Conservation (phyloP, 257 asterid genomes). For the Linderniella brevidens region DNA sequence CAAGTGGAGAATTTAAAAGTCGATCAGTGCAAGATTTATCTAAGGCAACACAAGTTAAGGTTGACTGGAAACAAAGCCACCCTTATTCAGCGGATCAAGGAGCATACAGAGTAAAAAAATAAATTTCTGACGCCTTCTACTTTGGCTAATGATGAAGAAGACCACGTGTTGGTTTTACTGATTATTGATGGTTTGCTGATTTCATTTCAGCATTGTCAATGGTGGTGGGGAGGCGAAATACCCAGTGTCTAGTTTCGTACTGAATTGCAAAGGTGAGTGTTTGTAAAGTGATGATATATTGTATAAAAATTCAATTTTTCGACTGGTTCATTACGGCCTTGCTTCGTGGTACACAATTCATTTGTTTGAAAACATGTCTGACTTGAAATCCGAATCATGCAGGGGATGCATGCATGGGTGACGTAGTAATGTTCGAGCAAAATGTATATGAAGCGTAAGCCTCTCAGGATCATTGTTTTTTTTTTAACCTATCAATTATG, state of each 20-base stretch:
- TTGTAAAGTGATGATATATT: neutral
- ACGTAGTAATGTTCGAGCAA: slow-evolving; percentile 73
- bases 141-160: neutral
- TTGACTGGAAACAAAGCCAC: slow-evolving; percentile 61
- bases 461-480: slow-evolving; percentile 2
- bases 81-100: slow-evolving; percentile 52
- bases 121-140: slow-evolving; percentile 5
- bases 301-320: slow-evolving; percentile 1
- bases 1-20: slow-evolving; percentile 47
- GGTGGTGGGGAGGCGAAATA: slow-evolving; percentile 71
- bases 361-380: neutral
- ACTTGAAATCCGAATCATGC: slow-evolving; percentile 12
- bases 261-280: slow-evolving; percentile 64
- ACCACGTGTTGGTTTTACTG: neutral
- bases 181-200: slow-evolving; percentile 4
- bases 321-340: neutral
- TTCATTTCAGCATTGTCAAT: slow-evolving; percentile 33
- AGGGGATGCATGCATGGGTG: slow-evolving; percentile 94
- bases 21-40: slow-evolving; percentile 69
- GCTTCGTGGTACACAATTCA: neutral
- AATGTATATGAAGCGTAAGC: slow-evolving; percentile 76
- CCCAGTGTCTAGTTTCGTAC: slow-evolving; percentile 57
- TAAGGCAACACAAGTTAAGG: slow-evolving; percentile 70
- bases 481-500: neutral
- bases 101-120: slow-evolving; percentile 67